These are phyloP conservation scores for Magnolia changhungtana DNA, from an alignment of 164 flowering plant genomes.

Conservation along the genomic window DNA sequence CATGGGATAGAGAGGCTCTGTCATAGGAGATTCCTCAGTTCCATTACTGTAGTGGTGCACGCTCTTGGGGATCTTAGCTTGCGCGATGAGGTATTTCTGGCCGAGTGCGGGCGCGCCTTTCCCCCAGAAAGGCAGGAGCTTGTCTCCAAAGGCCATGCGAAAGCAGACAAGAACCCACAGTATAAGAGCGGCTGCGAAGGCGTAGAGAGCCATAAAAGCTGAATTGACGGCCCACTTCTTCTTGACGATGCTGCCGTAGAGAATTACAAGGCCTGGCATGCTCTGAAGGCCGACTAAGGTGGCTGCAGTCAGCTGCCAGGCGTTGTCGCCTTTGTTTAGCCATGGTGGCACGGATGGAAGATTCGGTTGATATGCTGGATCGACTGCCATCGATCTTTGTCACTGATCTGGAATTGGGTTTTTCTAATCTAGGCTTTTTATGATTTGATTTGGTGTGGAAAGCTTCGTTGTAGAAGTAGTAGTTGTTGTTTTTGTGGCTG, in stretches of 20 bases:
- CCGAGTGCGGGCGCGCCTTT: constrained; percentile 22
- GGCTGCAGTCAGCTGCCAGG: constrained; percentile 19
- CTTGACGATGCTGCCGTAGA: constrained; percentile 57
- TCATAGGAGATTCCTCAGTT: constrained; percentile 33
- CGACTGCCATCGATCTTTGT: not conserved
- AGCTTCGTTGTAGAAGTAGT: not conserved
- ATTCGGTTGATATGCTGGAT: not conserved
- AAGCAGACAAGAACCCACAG: constrained; percentile 14
- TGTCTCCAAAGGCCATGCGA: constrained; percentile 21
- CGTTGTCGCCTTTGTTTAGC: constrained; percentile 24
- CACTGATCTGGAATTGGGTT: not conserved
- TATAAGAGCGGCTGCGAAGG: constrained; percentile 17
- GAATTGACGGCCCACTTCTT: constrained; percentile 27
- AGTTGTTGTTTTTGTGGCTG: no score
- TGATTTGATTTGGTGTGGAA: not conserved
- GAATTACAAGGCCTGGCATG: constrained; percentile 31
- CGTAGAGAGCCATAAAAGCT: constrained; percentile 23
- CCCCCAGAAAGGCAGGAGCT: constrained; percentile 25
- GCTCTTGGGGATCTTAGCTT: constrained; percentile 10
- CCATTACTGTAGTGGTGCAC: not conserved
- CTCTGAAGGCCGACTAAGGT: constrained; percentile 17
- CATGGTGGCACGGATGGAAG: constrained; percentile 20
- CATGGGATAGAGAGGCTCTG: constrained; percentile 16
- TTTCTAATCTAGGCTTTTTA: not conserved
- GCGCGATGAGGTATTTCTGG: constrained; percentile 20